phyloP scores from a whole-genome alignment of 257 asterid genomes.

The Primulina eburnea region DNA sequence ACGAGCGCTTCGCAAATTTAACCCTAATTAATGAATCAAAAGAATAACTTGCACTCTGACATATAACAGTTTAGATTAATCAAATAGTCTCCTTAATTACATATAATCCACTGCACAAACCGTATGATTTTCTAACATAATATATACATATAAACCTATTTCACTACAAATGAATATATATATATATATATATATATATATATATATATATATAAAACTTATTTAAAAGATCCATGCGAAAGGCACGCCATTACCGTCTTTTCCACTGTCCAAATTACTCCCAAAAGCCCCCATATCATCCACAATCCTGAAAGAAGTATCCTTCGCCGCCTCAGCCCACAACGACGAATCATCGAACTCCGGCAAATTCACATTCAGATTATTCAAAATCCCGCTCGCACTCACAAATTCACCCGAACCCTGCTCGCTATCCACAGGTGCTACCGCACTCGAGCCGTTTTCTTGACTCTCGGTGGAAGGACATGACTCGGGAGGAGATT shows the following conservation, averaged over 20 bases:
- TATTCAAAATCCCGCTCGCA: conserved; percentile 28
- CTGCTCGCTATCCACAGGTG: background rate
- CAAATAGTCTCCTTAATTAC: too few species aligned
- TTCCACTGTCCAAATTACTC: conserved; percentile 21
- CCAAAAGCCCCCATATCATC: conserved; percentile 37
- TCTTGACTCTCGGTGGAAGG: background rate
- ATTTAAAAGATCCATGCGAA: conserved; percentile 35
- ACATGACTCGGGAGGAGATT: background rate
- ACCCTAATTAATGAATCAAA: too few species aligned
- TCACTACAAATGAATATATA: too few species aligned
- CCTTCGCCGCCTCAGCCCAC: conserved; percentile 66
- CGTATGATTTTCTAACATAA: too few species aligned
- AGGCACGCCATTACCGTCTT: conserved; percentile 23
- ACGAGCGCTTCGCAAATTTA: too few species aligned
- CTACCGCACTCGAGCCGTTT: background rate
- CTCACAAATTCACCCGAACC: background rate
- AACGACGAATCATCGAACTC: conserved; percentile 45
- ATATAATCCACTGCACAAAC: too few species aligned
- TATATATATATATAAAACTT: too few species aligned
- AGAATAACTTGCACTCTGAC: too few species aligned
- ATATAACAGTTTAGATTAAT: too few species aligned
- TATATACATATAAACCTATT: too few species aligned
- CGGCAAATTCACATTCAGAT: conserved; percentile 36
- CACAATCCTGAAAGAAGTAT: conserved; percentile 42
- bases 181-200: too few species aligned